Base-by-base conservation (phyloP, 1,284 basidiomycete genomes). In the Pyrrhoderma noxium region DNA sequence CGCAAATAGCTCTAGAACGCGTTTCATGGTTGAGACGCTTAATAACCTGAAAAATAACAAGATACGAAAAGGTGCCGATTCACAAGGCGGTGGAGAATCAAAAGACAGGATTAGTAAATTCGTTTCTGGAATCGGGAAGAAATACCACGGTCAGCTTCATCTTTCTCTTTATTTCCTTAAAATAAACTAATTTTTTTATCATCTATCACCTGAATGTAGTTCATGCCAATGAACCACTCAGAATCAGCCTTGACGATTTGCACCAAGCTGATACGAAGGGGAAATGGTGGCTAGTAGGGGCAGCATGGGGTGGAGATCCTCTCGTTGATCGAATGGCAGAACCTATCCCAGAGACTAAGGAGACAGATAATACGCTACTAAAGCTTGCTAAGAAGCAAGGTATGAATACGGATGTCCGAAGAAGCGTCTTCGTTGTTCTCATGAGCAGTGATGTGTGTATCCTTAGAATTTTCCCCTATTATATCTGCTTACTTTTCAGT, bases 251-350 rank as follows among this genome's bases (percentile, higher is more conserved):
- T 18, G 72, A 78, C n/a, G 95, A 99, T 65, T 74, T 99, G 8
- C 85, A 82, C 53, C 80, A 84, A 1, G 88, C 93, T 0, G 83
- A 90, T 51, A 87, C 78, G 25, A 89, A 85, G 61, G 96, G 96
- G 2, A 96, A 95, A 69, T 99, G 96, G 96, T 99, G 96, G 96
- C 75, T 98, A 1, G 90, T 98, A 35, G 96, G 95, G 22, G 92
- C 95, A 0, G 95, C 91, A 1, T 99, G 95, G 95, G 79, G 80
- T 23, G 95, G 95, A 1, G 86, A 98, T 61, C 91, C 92, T 2
- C 75, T 97, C 1, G 74, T 85, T 21, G 88, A 93, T 53, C 77
- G 73, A 46, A 74, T 78, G 57, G 70, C 66, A 11, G 57, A 55
- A 2, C 60, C 64, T 4, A 60, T 70, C 60, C 42, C 64, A 53